phyloP scores from a whole-genome alignment of 2,329 filamentous ascomycete species.

The Orbilia quercus region DNA sequence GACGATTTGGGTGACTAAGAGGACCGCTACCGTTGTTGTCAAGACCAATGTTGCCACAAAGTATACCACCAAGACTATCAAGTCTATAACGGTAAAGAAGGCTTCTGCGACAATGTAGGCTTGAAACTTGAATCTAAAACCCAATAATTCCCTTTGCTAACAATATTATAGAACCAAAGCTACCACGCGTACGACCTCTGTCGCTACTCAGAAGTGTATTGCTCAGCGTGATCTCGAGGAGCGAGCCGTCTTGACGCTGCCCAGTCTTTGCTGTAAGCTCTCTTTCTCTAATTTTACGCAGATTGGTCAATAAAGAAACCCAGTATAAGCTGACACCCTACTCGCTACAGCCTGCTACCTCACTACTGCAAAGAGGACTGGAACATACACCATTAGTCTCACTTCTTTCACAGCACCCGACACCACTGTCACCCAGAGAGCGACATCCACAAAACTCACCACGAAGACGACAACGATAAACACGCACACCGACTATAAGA shows the following conservation, averaged over 20 bases:
- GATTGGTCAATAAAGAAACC: not conserved
- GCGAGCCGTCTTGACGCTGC: slow-evolving; percentile 5
- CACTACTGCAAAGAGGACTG: slow-evolving; percentile 16
- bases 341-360: slow-evolving; percentile 26
- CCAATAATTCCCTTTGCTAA: not conserved
- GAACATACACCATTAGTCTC: slow-evolving; percentile 27
- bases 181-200: slow-evolving; percentile 5
- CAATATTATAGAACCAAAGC: slow-evolving; percentile 3
- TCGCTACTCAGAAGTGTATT: slow-evolving; percentile 13
- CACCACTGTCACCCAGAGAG: not conserved
- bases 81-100: not conserved
- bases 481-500: slow-evolving; percentile 8
- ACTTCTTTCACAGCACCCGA: slow-evolving; percentile 10
- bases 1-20: slow-evolving; percentile 9
- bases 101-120: slow-evolving; percentile 11
- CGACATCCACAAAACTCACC: slow-evolving; percentile 3
- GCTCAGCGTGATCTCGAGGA: slow-evolving; percentile 5
- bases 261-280: slow-evolving; percentile 24
- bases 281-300: not conserved
- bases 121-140: not conserved
- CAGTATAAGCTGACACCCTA: not conserved
- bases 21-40: not conserved
- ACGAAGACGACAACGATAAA: not conserved
- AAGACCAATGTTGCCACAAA: slow-evolving; percentile 19
- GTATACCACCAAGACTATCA: slow-evolving; percentile 4